phyloP scores from a whole-genome alignment of 108 stramenopile genomes.

The Skeletonema potamos region DNA sequence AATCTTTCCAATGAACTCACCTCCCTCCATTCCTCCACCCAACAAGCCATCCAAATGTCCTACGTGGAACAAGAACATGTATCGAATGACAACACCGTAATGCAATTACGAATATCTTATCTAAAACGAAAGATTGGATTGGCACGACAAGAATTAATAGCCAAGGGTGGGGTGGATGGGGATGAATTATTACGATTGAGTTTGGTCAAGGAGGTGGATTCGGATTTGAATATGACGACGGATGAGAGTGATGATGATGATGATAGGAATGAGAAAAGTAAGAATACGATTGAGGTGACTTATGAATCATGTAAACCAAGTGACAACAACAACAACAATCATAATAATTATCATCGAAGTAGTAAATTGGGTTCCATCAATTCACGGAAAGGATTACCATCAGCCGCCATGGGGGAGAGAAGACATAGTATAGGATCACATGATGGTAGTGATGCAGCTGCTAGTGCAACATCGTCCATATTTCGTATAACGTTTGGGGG shows the following conservation, averaged over 20 bases:
- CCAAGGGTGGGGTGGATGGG: background rate
- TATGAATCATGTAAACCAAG: background rate
- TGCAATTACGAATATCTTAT: background rate
- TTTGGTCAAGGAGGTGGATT: background rate
- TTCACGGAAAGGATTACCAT: background rate
- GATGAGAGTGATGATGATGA: background rate
- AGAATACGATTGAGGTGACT: background rate
- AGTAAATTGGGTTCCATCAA: too few species aligned
- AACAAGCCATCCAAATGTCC: background rate
- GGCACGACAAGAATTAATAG: background rate
- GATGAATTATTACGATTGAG: background rate
- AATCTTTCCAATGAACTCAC: background rate
- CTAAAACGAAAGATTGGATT: background rate
- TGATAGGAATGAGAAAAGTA: background rate
- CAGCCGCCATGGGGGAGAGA: background rate
- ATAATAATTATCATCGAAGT: too few species aligned
- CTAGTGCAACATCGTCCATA: background rate
- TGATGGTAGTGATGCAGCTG: background rate
- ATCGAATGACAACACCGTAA: background rate
- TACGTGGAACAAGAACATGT: background rate
- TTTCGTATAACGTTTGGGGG: background rate
- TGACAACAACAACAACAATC: background rate
- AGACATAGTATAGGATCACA: background rate
- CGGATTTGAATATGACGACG: background rate
- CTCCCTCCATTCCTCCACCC: background rate